A percentile compares a stretch with the other conserved stretches of the same genome.
Conservation (phyloP, 1,139 yeast species). For the Hyphopichia pseudoburtonii region DNA sequence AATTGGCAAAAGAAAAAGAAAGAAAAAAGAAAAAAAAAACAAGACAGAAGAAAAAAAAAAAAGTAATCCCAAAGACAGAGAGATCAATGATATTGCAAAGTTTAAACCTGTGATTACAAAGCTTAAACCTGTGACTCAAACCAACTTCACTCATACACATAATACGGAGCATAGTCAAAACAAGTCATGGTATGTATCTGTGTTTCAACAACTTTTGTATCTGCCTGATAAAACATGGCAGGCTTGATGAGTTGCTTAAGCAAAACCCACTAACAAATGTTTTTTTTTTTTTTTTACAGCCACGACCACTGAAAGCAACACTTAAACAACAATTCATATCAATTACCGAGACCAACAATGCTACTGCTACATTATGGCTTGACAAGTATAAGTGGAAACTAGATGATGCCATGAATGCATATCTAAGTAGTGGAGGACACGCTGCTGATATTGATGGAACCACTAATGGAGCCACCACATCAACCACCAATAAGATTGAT, state of each 20-base stretch:
- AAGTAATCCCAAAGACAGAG: no score
- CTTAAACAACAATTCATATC: slow-evolving; percentile 27
- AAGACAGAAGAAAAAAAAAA: no score
- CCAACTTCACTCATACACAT: no score
- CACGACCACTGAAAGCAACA: slow-evolving; percentile 9
- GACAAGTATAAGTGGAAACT: slow-evolving; percentile 26
- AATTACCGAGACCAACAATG: slow-evolving; percentile 27
- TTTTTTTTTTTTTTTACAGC: slow-evolving; percentile 4
- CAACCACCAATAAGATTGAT: slow-evolving; percentile 12
- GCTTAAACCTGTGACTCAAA: no score
- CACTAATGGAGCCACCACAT: slow-evolving; percentile 5
- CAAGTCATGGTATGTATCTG: background rate
- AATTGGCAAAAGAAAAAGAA: no score
- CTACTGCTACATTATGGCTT: slow-evolving; percentile 28
- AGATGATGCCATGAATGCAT: slow-evolving; percentile 31
- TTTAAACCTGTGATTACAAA: no score
- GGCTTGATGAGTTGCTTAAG: background rate
- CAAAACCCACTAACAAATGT: no score
- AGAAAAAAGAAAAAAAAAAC: no score
- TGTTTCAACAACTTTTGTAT: no score
- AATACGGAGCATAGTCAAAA: background rate
- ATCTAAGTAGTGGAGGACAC: slow-evolving; percentile 15
- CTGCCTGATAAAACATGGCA: no score
- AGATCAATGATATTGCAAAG: background rate
- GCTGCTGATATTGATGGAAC: slow-evolving; percentile 2